phyloP scores from a whole-genome alignment of 345 rosid species.

The rapeseed (Brassica napus) region DNA sequence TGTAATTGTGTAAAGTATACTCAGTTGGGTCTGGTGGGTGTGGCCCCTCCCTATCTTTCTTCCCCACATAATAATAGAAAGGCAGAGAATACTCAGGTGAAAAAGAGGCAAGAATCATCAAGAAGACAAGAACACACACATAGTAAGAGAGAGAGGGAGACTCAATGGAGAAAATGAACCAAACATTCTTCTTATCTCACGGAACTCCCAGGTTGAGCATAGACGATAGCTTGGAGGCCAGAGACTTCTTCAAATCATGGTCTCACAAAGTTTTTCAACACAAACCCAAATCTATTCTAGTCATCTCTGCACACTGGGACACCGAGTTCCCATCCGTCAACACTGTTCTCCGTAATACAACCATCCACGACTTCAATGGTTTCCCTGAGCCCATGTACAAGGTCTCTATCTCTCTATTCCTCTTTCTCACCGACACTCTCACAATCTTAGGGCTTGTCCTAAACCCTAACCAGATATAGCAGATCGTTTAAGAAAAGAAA shows the following conservation, averaged over 20 bases:
- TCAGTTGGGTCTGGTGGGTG: not conserved
- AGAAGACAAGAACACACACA: not conserved
- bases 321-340: constrained; percentile 66
- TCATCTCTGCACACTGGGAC: constrained; percentile 93
- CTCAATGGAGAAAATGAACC: constrained; percentile 40
- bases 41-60: not conserved
- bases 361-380: constrained; percentile 76
- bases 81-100: not conserved
- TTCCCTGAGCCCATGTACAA: constrained; percentile 78
- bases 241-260: constrained; percentile 76
- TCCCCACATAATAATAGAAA: not conserved
- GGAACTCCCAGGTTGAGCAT: constrained; percentile 81
- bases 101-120: not conserved
- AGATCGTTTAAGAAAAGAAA: not conserved
- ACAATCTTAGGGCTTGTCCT: not conserved
- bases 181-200: constrained; percentile 72
- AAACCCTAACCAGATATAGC: not conserved
- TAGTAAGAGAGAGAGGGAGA: not conserved
- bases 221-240: constrained; percentile 63
- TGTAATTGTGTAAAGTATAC: no score
- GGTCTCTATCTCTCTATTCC: constrained; percentile 39
- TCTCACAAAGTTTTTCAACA: constrained; percentile 36
- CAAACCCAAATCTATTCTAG: constrained; percentile 66
- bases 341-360: constrained; percentile 52
- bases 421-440: not conserved